These are phyloP conservation scores for Diplogelasinospora grovesii DNA, from an alignment of 495 filamentous ascomycete species.

Conservation along the genomic window DNA sequence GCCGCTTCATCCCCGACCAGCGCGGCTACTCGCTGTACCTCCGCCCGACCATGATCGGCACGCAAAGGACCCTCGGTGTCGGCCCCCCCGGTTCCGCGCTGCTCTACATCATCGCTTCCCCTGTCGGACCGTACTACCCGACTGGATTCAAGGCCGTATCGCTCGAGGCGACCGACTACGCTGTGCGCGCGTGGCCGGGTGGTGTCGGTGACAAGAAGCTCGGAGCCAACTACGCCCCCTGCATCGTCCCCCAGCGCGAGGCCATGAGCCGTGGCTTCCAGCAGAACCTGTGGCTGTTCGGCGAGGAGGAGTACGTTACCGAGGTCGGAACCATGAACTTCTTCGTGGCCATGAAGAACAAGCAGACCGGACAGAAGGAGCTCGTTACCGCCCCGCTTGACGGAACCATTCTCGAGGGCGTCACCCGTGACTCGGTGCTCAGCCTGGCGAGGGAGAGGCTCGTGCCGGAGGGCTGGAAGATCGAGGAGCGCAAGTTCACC, in stretches of 20 bases:
- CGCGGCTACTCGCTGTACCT: constrained; percentile 92
- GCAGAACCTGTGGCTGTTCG: constrained; percentile 97
- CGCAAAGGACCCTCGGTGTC: constrained; percentile 86
- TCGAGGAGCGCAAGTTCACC: constrained; percentile 81
- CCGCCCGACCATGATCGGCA: constrained; percentile 94
- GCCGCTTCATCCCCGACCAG: constrained; percentile 77
- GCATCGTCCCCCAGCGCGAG: constrained; percentile 86
- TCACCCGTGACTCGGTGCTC: constrained; percentile 84
- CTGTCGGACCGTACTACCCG: constrained; percentile 96
- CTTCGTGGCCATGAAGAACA: constrained; percentile 74
- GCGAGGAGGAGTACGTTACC: constrained; percentile 86
- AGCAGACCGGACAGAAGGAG: constrained; percentile 80
- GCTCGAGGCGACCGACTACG: constrained; percentile 87
- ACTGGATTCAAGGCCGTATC: constrained; percentile 96
- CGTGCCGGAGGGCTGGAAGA: constrained; percentile 75
- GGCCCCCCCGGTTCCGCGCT: constrained; percentile 85
- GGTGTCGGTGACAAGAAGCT: constrained; percentile 97
- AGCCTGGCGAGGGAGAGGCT: constrained; percentile 76
- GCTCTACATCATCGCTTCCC: constrained; percentile 89
- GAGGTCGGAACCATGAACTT: constrained; percentile 99
- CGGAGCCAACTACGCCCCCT: constrained; percentile 96
- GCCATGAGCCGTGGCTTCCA: constrained; percentile 88
- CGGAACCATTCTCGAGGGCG: constrained; percentile 94
- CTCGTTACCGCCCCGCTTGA: constrained; percentile 88
- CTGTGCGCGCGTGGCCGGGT: constrained; percentile 94